phyloP scores from a whole-genome alignment of 1,139 yeast genomes.

The Kodamaea derodonti region DNA sequence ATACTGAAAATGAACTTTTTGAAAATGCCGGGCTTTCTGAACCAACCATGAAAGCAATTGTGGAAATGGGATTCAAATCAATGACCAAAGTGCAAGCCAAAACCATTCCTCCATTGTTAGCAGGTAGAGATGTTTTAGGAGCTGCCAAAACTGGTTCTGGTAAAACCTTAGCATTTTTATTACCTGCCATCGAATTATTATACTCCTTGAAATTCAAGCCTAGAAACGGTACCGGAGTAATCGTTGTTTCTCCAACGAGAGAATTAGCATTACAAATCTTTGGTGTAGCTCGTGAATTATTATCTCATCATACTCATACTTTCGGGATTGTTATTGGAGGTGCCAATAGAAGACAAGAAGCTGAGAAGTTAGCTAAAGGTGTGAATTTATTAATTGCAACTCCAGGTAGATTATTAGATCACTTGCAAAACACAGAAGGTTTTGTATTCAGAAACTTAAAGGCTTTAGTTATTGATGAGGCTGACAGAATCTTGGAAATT shows the following conservation, averaged over 20 bases:
- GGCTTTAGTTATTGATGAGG: conserved; percentile 93
- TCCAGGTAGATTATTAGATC: conserved; percentile 95
- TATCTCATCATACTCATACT: conserved; percentile 90
- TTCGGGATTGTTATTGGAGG: conserved; percentile 98
- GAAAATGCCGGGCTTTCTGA: conserved; percentile 61
- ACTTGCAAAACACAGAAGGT: conserved; percentile 91
- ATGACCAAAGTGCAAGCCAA: conserved; percentile 94
- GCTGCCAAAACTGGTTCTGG: conserved; percentile 99
- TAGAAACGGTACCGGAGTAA: conserved; percentile 87
- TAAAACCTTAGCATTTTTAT: conserved; percentile 88
- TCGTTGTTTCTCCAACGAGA: conserved; percentile 84
- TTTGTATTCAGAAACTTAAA: conserved; percentile 92
- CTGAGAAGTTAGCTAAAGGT: conserved; percentile 89
- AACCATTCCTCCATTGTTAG: conserved; percentile 90
- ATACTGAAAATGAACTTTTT: conserved; percentile 35
- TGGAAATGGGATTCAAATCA: conserved; percentile 79
- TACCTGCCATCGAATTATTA: conserved; percentile 91
- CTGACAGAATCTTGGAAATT: conserved; percentile 92
- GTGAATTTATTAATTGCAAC: conserved; percentile 93
- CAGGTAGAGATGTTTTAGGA: conserved; percentile 93
- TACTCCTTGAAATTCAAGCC: conserved; percentile 89
- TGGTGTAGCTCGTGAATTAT: conserved; percentile 91
- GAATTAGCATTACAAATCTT: conserved; percentile 94
- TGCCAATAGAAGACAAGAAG: conserved; percentile 95
- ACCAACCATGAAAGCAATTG: conserved; percentile 75